Evolutionary conservation across 257 asterid species (phyloP).

Genomic region (Przewalskia tangutica): DNA sequence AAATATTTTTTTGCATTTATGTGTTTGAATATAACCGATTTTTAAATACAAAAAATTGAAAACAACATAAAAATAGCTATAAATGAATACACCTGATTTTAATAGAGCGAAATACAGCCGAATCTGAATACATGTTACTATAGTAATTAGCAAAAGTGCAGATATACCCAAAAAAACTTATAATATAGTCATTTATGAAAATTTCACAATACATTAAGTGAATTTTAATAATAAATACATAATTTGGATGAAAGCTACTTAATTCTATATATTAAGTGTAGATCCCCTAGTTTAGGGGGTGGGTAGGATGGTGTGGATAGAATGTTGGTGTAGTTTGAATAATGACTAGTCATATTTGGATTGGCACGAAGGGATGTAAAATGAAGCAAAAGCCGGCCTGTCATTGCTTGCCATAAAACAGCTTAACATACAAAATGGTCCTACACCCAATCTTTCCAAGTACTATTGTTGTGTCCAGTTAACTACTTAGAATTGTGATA

Average conservation of each 20-base stretch:
- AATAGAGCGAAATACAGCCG: too few species aligned
- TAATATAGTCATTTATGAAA: too few species aligned
- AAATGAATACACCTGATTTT: too few species aligned
- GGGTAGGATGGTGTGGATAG: fast-evolving
- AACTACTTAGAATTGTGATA: neutral
- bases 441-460: neutral
- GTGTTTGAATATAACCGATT: too few species aligned
- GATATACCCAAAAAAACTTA: too few species aligned
- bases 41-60: too few species aligned
- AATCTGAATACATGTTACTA: too few species aligned
- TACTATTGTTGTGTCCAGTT: neutral
- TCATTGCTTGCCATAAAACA: neutral
- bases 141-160: too few species aligned
- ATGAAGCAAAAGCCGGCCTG: neutral
- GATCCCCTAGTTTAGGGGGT: too few species aligned
- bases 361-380: neutral
- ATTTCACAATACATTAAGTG: too few species aligned
- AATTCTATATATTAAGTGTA: neutral
- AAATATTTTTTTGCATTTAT: too few species aligned
- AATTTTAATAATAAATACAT: neutral
- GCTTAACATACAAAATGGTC: neutral
- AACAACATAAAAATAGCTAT: too few species aligned
- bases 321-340: neutral
- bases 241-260: neutral
- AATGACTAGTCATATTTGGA: neutral